Evolutionary conservation across 2,329 filamentous ascomycete species (phyloP), one percentile per base, ranked within the genome.

Genomic region (Pseudogymnoascus sp.): DNA sequence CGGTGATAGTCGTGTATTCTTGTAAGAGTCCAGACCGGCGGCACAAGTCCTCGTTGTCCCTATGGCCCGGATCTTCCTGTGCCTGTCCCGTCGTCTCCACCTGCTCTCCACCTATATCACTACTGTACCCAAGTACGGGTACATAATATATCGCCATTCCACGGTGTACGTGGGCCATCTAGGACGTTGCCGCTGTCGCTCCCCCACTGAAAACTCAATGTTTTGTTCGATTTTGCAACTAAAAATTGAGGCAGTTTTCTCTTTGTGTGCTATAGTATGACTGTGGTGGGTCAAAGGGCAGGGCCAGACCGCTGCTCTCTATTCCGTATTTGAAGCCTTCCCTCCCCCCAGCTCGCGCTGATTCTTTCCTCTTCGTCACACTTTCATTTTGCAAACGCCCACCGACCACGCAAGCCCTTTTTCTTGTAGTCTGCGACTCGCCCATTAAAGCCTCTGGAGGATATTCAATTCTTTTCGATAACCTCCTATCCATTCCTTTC

Each of bases 401-500:
- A 53, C 43, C 43, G 43, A 53, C 43, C 47, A 53, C 47, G 47
- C 47, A 53, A 53, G 28, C 47, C 47, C 47, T 53, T 53, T 50
- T 53, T 53, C 47, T 53, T 53, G 47, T 53, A 53, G 47, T 53
- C 47, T 53, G 47, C 47, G 47, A 53, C 47, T 53, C 47, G 28
- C 2, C 47, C 47, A 53, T 53, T 28, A 53, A 53, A 53, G 25
- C 47, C 47, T 53, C 47, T 53, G 47, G 47, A 53, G 47, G 47
- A 53, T 53, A 53, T 53, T 53, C 47, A 53, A 18, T 53, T 53
- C n/a, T 12, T 47, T 25, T 53, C 43, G 43, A 53, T 53, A 33
- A 53, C 47, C 47, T 53, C 47, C 47, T 53, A n/a, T 53, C 47
- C 47, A 53, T 53, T 53, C 47, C 47, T 53, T 53, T 53, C 47